Conservation (phyloP, 176 grass and related monocot genomes). For the Guadua angustifolia region DNA sequence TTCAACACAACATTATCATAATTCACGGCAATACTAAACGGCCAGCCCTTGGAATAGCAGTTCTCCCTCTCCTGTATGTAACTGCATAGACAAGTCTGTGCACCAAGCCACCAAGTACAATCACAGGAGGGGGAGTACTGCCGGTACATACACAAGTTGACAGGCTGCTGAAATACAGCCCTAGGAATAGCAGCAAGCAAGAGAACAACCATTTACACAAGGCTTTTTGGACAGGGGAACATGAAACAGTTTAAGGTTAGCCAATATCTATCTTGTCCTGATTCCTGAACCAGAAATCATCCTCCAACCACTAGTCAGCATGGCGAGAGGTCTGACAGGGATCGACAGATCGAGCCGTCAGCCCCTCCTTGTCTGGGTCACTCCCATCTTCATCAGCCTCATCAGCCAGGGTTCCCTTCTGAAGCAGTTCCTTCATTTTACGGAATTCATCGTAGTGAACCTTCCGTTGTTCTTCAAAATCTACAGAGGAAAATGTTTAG, state of each 20-base stretch:
- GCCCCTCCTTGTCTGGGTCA: conserved; percentile 9
- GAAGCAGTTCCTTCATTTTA: conserved; percentile 71
- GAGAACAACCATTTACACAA: not conserved
- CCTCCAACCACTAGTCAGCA: not conserved
- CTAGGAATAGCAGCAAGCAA: not conserved
- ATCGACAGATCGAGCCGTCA: not conserved
- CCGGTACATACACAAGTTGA: no score
- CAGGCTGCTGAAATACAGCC: not conserved
- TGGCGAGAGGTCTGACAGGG: not conserved
- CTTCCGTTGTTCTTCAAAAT: conserved; percentile 73
- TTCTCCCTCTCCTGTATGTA: no score
- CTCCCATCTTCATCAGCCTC: conserved; percentile 49
- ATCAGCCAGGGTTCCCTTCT: conserved; percentile 52
- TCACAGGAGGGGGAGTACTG: no score
- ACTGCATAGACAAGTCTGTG: no score
- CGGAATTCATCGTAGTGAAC: conserved; percentile 80
- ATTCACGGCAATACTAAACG: no score
- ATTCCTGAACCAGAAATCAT: not conserved
- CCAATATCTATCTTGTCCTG: not conserved
- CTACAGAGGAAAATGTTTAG: conserved; percentile 44
- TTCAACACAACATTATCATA: no score
- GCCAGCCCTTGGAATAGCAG: no score
- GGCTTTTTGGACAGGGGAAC: not conserved
- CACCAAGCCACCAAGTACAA: no score
- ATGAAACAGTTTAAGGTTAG: not conserved